Evolutionary conservation across 2,329 filamentous ascomycete species (phyloP).

Genomic region (Pestalotiopsis fici): DNA sequence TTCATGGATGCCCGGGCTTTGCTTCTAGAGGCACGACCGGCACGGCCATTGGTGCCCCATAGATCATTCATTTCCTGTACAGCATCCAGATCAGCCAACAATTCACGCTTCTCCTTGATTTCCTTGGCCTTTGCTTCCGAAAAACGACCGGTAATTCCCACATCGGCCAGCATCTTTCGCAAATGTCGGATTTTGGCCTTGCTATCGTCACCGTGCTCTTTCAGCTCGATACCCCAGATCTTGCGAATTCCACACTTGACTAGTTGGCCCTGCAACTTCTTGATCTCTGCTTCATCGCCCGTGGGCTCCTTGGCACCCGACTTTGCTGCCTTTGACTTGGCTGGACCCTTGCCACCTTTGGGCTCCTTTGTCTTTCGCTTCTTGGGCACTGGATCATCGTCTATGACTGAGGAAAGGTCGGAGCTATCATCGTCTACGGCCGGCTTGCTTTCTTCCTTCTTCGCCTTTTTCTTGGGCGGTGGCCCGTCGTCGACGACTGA

Average conservation of each 20-base stretch:
- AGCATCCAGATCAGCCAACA: slow-evolving; percentile 80
- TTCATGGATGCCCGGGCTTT: slow-evolving; percentile 38
- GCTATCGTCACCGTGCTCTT: slow-evolving; percentile 67
- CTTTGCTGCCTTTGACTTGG: slow-evolving; percentile 39
- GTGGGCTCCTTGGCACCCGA: slow-evolving; percentile 38
- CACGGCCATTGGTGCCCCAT: slow-evolving; percentile 65
- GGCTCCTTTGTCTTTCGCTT: slow-evolving; percentile 40
- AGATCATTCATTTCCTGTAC: slow-evolving; percentile 78
- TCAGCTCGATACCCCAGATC: slow-evolving; percentile 85
- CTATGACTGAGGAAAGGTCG: slow-evolving; percentile 75
- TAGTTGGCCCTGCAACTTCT: slow-evolving; percentile 83
- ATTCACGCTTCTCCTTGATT: slow-evolving; percentile 85
- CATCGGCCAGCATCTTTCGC: slow-evolving; percentile 73
- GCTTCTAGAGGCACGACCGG: slow-evolving; percentile 42
- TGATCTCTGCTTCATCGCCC: slow-evolving; percentile 78
- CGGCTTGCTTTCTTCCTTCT: slow-evolving; percentile 19
- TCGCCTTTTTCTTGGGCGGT: slow-evolving; percentile 36
- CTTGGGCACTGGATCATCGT: slow-evolving; percentile 61
- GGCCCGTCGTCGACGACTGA: slow-evolving; percentile 69
- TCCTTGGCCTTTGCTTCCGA: slow-evolving; percentile 80
- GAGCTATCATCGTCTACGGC: slow-evolving; percentile 26
- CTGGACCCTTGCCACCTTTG: slow-evolving; percentile 24
- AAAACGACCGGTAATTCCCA: slow-evolving; percentile 87
- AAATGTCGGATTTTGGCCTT: slow-evolving; percentile 84
- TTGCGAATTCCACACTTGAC: slow-evolving; percentile 91